These are phyloP conservation scores for Wickerhamomyces sydowiorum DNA, from an alignment of 805 yeast species.

Conservation along the genomic window DNA sequence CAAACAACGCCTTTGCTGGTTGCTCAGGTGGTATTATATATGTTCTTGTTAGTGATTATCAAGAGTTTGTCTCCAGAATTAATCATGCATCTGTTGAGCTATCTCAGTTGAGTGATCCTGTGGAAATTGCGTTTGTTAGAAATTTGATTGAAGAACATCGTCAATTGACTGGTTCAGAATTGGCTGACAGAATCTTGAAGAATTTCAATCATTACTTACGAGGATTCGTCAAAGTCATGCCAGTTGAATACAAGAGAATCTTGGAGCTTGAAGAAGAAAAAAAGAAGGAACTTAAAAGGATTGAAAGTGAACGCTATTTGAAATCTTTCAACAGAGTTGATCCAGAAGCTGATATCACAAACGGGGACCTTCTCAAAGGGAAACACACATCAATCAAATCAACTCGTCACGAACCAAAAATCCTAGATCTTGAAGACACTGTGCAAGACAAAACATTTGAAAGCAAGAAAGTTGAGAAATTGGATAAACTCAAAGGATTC, in stretches of 20 bases:
- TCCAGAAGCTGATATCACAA: constrained; percentile 80
- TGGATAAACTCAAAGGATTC: constrained; percentile 86
- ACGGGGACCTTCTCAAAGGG: constrained; percentile 65
- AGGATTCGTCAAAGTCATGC: constrained; percentile 89
- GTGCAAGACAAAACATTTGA: constrained; percentile 63
- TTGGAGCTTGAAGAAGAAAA: constrained; percentile 69
- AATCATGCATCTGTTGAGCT: constrained; percentile 81
- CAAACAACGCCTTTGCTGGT: constrained; percentile 87
- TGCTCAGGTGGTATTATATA: constrained; percentile 99
- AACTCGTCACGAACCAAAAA: constrained; percentile 64
- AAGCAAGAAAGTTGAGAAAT: constrained; percentile 53
- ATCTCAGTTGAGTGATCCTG: constrained; percentile 70
- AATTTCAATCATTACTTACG: constrained; percentile 88
- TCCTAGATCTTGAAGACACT: constrained; percentile 86
- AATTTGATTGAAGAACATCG: constrained; percentile 93
- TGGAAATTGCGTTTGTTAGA: constrained; percentile 90
- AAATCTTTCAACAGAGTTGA: constrained; percentile 67
- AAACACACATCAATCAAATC: constrained; percentile 24
- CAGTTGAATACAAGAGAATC: constrained; percentile 86
- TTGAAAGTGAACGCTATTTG: constrained; percentile 58
- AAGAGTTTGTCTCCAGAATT: constrained; percentile 77
- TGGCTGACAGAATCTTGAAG: constrained; percentile 75
- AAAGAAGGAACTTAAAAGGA: constrained; percentile 51
- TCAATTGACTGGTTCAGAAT: constrained; percentile 88
- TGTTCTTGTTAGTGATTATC: constrained; percentile 85